A percentile compares a stretch with the other conserved stretches of the same genome.
Evolutionary conservation across 805 yeast genomes (phyloP).

Genomic region (Candida maris): DNA sequence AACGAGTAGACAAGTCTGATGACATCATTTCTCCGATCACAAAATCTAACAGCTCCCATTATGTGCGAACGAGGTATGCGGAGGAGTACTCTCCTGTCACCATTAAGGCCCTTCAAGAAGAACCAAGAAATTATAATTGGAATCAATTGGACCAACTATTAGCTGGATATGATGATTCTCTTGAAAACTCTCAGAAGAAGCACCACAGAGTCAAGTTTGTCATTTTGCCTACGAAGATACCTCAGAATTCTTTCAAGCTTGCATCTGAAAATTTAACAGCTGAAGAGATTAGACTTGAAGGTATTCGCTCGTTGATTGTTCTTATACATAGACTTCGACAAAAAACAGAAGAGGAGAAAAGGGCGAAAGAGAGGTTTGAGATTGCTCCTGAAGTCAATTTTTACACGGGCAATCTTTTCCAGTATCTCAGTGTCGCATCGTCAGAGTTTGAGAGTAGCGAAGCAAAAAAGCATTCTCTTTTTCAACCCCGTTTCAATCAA

Average conservation of each 20-base stretch:
- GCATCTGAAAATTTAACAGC: constrained; percentile 60
- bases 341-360: constrained; percentile 39
- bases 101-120: constrained; percentile 52
- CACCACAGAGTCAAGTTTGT: constrained; percentile 78
- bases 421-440: constrained; percentile 47
- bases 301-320: constrained; percentile 65
- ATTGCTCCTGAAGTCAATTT: constrained; percentile 72
- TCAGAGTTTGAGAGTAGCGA: constrained; percentile 21
- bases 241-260: constrained; percentile 43
- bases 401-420: constrained; percentile 80
- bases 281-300: constrained; percentile 93
- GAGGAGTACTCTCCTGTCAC: constrained; percentile 55
- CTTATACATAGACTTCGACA: constrained; percentile 57
- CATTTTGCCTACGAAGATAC: constrained; percentile 71
- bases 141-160: constrained; percentile 82
- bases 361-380: constrained; percentile 39
- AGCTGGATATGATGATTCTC: constrained; percentile 85
- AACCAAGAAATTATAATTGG: constrained; percentile 71
- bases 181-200: constrained; percentile 50
- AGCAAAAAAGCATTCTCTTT: constrained; percentile 17
- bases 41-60: constrained; percentile 40
- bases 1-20: constrained; percentile 31
- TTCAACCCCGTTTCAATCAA: constrained; percentile 39
- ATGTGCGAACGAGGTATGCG: constrained; percentile 77
- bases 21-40: constrained; percentile 27